phyloP scores from a whole-genome alignment of 768 basidiomycete species.

The Leccinellum rugosiceps region DNA sequence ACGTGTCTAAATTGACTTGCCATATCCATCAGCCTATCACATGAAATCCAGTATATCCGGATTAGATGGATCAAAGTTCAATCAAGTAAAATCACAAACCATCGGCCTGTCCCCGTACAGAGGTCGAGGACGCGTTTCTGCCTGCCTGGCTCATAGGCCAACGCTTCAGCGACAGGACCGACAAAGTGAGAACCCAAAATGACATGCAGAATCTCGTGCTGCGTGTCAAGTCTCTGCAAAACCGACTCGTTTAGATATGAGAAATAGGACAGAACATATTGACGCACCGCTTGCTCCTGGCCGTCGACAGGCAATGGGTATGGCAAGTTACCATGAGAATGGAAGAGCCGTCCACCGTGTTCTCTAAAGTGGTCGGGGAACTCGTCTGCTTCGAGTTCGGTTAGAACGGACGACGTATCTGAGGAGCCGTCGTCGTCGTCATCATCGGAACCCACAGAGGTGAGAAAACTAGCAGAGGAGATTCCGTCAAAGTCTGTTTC shows the following conservation, averaged over 20 bases:
- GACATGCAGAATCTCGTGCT: conserved; percentile 47
- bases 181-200: conserved; percentile 57
- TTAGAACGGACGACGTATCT: conserved; percentile 42
- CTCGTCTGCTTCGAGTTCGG: conserved; percentile 49
- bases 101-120: conserved; percentile 73
- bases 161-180: conserved; percentile 54
- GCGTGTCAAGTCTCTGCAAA: conserved; percentile 49
- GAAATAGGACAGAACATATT: not conserved
- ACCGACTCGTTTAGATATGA: not conserved
- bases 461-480: conserved; percentile 9
- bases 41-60: conserved; percentile 5
- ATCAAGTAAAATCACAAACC: conserved; percentile 43
- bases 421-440: conserved; percentile 38
- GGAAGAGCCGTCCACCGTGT: conserved; percentile 59
- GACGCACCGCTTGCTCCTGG: conserved; percentile 61
- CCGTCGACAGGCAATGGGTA: conserved; percentile 76
- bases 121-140: conserved; percentile 63
- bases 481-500: conserved; percentile 8
- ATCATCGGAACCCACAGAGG: conserved; percentile 14
- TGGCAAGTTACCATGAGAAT: conserved; percentile 57
- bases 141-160: conserved; percentile 40
- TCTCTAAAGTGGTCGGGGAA: conserved; percentile 61
- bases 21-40: conserved; percentile 71
- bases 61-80: conserved; percentile 19
- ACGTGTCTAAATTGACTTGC: conserved; percentile 61